Evolutionary conservation across 306 rosid genomes (phyloP), one percentile per base, ranked within the genome.

Genomic region (Prunus fruticosa): DNA sequence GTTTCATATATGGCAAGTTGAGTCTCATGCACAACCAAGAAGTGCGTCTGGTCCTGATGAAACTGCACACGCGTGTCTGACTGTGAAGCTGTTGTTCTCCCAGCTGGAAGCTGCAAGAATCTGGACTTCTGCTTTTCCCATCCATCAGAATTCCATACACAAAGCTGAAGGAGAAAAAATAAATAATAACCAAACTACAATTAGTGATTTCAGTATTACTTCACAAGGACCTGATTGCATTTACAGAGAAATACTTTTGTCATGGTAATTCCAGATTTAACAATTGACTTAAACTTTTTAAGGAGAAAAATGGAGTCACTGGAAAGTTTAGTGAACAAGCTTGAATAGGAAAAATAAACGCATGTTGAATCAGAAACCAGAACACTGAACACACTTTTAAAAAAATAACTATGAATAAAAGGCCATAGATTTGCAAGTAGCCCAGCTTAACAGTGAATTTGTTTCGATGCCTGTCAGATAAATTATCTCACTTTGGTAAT

Each of bases 61-160:
- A 95, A 95, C 87, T 92, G 98, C 52, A 95, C 92, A 43, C 92
- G 96, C 2, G 97, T 92, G 84, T 90, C 97, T 1, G 97, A 80
- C 56, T 85, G 97, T 14, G 91, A 82, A 5, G 96, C 67, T 61
- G 91, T 88, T 58, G 90, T 87, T 87, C 97, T 89, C 68, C 98
- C 96, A 54, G 88, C 46, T 76, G 98, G 97, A 79, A 95, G 89
- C 86, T 83, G 98, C 89, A 95, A 86, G 85, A 80, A 84, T 85
- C 91, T 87, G 61, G 84, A 78, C 77, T 84, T 92, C 87, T 92
- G 97, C 87, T 95, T 95, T 83, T 92, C 98, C 97, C 97, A 95
- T 58, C 90, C 93, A 82, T 95, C 97, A 64, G 97, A 88, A 56
- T 78, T 95, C 98, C 98, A 95, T 38, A 89, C 92, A 47, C 95